These are phyloP conservation scores for Auriscalpium orientale DNA, from an alignment of 768 basidiomycete genomes.

Conservation along the genomic window DNA sequence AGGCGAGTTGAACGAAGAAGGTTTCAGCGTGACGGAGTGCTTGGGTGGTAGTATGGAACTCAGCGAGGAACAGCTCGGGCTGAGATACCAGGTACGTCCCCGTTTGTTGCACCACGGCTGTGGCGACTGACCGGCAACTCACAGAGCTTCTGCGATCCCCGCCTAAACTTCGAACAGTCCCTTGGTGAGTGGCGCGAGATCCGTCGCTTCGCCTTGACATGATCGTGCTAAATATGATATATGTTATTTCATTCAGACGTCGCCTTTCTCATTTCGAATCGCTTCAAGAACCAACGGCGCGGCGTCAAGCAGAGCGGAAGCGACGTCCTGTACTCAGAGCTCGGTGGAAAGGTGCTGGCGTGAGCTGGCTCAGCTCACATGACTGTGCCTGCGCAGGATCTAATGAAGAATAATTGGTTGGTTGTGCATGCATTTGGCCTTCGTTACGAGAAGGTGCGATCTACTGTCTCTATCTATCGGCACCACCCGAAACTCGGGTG, in stretches of 20 bases:
- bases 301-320: conserved; percentile 13
- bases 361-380: neutral
- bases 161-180: conserved; percentile 90
- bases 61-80: conserved; percentile 78
- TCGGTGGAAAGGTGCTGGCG: conserved; percentile 17
- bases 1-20: conserved; percentile 70
- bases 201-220: too few species aligned
- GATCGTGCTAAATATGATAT: neutral
- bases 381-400: too few species aligned
- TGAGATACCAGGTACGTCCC: conserved; percentile 72
- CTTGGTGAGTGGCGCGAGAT: conserved; percentile 49
- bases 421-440: too few species aligned
- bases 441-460: too few species aligned
- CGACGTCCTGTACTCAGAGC: conserved; percentile 25
- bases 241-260: conserved; percentile 43
- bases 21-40: conserved; percentile 80
- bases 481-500: too few species aligned
- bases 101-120: neutral
- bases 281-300: conserved; percentile 61
- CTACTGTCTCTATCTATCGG: too few species aligned
- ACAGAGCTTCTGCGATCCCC: conserved; percentile 88
- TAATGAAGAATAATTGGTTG: too few species aligned
- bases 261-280: conserved; percentile 78
- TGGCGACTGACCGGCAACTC: neutral
- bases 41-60: conserved; percentile 95